Percentiles rank a stretch among this genome's conserved stretches.
Evolutionary conservation across 345 rosid species (phyloP).

Genomic region (Linum tenue): DNA sequence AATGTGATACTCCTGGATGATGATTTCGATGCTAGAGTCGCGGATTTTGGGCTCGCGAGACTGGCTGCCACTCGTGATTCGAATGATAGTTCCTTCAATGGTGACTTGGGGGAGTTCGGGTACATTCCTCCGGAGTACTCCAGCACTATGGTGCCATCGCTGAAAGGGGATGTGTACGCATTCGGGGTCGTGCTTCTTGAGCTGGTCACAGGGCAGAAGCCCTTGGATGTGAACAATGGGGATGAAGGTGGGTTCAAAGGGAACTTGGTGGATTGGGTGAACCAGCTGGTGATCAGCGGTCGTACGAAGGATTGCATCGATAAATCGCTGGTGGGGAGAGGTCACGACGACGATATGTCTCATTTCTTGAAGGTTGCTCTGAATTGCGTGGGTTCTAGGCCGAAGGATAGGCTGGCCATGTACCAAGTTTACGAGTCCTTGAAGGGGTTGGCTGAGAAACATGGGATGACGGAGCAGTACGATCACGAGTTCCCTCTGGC

Average conservation of each 20-base stretch:
- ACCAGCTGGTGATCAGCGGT: slow-evolving; percentile 19
- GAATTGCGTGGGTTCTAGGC: slow-evolving; percentile 34
- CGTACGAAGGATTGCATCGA: slow-evolving; percentile 29
- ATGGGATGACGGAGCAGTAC: slow-evolving; percentile 25
- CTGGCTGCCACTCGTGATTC: slow-evolving; percentile 32
- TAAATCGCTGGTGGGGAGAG: slow-evolving; percentile 27
- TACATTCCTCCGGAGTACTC: slow-evolving; percentile 43
- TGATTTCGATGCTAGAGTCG: slow-evolving; percentile 43
- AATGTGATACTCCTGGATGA: slow-evolving; percentile 50
- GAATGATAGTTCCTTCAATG: slow-evolving; percentile 32
- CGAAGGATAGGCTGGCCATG: slow-evolving; percentile 41
- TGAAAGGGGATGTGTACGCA: slow-evolving; percentile 49
- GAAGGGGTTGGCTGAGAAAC: slow-evolving; percentile 32
- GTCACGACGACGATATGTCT: slow-evolving; percentile 29
- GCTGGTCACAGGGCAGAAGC: slow-evolving; percentile 39
- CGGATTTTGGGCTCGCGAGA: slow-evolving; percentile 47
- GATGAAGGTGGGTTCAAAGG: slow-evolving; percentile 42
- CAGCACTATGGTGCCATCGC: slow-evolving; percentile 37
- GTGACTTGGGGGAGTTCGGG: slow-evolving; percentile 38
- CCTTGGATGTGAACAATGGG: slow-evolving; percentile 22
- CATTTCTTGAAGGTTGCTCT: slow-evolving; percentile 31
- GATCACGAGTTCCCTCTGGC: slow-evolving; percentile 33
- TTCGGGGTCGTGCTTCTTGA: slow-evolving; percentile 53
- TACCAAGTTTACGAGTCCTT: slow-evolving; percentile 31
- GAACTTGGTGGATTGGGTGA: slow-evolving; percentile 55